Evolutionary conservation across 805 yeast genomes (phyloP), one percentile per base, ranked within the genome.

Genomic region (Saturnispora dispora): DNA sequence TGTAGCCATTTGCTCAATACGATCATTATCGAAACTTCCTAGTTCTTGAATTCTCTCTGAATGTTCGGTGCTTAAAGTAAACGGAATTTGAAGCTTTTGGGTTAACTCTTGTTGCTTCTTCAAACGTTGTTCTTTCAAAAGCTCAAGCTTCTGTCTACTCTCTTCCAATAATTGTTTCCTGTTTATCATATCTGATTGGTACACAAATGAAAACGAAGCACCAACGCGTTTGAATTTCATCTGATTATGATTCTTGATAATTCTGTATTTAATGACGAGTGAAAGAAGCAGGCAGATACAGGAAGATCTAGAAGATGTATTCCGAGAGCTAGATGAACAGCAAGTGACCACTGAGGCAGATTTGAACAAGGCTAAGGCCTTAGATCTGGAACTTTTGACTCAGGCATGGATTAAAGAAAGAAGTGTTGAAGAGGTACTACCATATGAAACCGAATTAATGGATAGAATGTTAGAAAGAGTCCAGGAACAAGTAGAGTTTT

Each of bases 351-450:
- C 45, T 15, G 45, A 35, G 8, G 25, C 33, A 33, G 10, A 32
- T n/a, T 18, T 43, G 25, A 60, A 55, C 40, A 52, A 41, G 22
- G 52, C 53, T 8, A 61, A 70, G 56, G 60, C 63, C 18, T 62
- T 65, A 17, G 77, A 82, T 50, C 62, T 75, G 28, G 61, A 67
- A 35, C 65, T 65, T 32, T 69, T 90, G 43, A 72, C 78, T 22
- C 74, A 72, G 28, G 79, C 81, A 2, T 91, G 96, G 97, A 69
- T 85, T 30, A 78, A 84, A 48, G 99, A 93, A 63, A 74, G 96
- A 50, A 81, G 81, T 74, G 73, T 93, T 1, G 98, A 97, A 0
- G 96, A 88, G 53, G 67, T 93, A n/a, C 69, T 91, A 44, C 86
- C 83, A 1, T 91, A 85, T 62, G 82, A 88, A 53, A 74, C 74